Evolutionary conservation across 306 rosid genomes (phyloP), one percentile per base, ranked within the genome.

Genomic region (Vigna mungo): DNA sequence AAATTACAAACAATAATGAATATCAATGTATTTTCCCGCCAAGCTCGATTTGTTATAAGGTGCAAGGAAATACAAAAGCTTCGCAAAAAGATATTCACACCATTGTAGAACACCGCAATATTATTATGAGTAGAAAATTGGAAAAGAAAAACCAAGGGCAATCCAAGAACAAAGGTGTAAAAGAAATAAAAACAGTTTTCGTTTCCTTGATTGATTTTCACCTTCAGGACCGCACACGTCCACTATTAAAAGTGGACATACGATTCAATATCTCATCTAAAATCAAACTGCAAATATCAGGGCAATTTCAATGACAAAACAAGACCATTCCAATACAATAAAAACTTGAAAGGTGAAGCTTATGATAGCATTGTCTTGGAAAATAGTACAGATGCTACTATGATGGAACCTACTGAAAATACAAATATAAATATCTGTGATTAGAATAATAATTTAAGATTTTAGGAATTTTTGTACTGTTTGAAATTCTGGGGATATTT

Each of bases 351-450:
- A 62, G 41, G 18, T 61, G 48, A 4, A 63, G 58, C 55, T 32
- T 14, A 61, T 4, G 30, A 74, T 58, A 70, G 59, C 47, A 47
- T 17, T 14, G 3, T 14, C 63, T 62, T 36, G 39, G 20, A 51
- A 63, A 77, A 67, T 32, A 80, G 69, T 52, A 17, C 37, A 70
- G 51, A 72, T 41, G 27, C 25, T 41, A 67, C 25, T 46, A 15
- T 41, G 17, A 75, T 41, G 49, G 71, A 81, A 75, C 62, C 53
- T 10, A 44, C 15, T 3, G 49, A 44, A 44, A 44, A 11, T 44
- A 43, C 11, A 44, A 0, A 15, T 12, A 15, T 44, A 44, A 11
- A 44, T 5, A 44, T 44, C 15, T 44, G 16, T 12, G 11, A 12
- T 7, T 44, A 11, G 49, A 44, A 44, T 44, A 10, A 12, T 44